These are phyloP conservation scores for Colletotrichum paranaense DNA, from an alignment of 2,329 filamentous ascomycete species.

Conservation along the genomic window DNA sequence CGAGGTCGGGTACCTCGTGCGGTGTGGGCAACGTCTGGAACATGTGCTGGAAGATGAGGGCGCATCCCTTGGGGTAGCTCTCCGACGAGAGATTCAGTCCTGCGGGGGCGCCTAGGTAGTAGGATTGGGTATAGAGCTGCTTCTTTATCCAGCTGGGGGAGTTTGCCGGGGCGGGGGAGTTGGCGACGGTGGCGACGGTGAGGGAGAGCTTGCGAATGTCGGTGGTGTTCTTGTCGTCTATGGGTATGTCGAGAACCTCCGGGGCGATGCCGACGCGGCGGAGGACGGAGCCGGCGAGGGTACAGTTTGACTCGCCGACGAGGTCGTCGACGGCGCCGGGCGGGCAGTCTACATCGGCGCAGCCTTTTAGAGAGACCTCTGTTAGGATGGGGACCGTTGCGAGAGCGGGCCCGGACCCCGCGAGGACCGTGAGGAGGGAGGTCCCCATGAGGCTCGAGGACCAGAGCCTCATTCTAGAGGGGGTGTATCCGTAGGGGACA, in stretches of 20 bases:
- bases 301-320: slow-evolving; percentile 34
- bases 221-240: slow-evolving; percentile 30
- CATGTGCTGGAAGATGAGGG: slow-evolving; percentile 34
- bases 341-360: slow-evolving; percentile 31
- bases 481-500: background rate
- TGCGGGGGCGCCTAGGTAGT: slow-evolving; percentile 31
- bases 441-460: slow-evolving; percentile 29
- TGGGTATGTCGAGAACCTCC: slow-evolving; percentile 32
- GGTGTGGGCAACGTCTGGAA: slow-evolving; percentile 32
- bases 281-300: slow-evolving; percentile 32
- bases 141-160: slow-evolving; percentile 28
- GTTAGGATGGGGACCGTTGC: slow-evolving; percentile 35
- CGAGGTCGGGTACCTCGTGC: slow-evolving; percentile 27
- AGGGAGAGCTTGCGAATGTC: slow-evolving; percentile 32
- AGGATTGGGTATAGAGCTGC: slow-evolving; percentile 33
- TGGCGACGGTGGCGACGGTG: slow-evolving; percentile 23
- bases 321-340: slow-evolving; percentile 22
- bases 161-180: background rate
- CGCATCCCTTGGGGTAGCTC: slow-evolving; percentile 30
- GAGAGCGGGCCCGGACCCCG: slow-evolving; percentile 28
- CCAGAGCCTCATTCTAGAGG: slow-evolving; percentile 17
- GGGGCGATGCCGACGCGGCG: slow-evolving; percentile 34
- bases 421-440: slow-evolving; percentile 33
- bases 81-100: slow-evolving; percentile 18
- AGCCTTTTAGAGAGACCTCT: slow-evolving; percentile 28